phyloP scores from a whole-genome alignment of 176 grass and related monocot genomes.

The Microstegium vimineum region DNA sequence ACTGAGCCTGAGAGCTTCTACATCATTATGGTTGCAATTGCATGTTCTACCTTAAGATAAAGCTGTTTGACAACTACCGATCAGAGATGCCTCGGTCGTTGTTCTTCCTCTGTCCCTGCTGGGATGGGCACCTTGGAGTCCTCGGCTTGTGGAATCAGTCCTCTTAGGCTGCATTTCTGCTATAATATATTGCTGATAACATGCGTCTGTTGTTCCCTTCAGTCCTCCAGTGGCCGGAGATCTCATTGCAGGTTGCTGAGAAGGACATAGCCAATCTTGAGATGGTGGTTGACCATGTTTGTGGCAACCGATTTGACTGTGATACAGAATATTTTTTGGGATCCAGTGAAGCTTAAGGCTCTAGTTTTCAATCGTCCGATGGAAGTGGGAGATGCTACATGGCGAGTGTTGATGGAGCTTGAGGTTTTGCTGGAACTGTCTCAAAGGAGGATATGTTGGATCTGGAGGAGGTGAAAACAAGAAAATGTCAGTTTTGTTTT shows the following conservation, averaged over 20 bases:
- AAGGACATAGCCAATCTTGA: slow-evolving; percentile 61
- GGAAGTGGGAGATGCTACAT: slow-evolving; percentile 74
- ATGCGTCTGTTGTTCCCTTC: slow-evolving; percentile 71
- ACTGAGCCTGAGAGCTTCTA: slow-evolving; percentile 72
- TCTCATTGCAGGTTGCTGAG: slow-evolving; percentile 70
- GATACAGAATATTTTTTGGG: slow-evolving; percentile 87
- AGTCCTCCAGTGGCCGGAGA: slow-evolving; percentile 57
- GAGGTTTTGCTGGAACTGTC: slow-evolving; percentile 40
- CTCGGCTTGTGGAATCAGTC: slow-evolving; percentile 83
- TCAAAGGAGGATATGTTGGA: slow-evolving; percentile 10
- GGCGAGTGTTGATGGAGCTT: slow-evolving; percentile 78
- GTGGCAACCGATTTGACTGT: slow-evolving; percentile 59
- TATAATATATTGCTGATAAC: slow-evolving; percentile 72
- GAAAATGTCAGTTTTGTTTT: not conserved
- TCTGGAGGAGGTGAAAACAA: slow-evolving; percentile 33
- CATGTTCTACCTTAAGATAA: slow-evolving; percentile 77
- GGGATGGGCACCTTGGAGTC: slow-evolving; percentile 96
- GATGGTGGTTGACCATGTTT: slow-evolving; percentile 64
- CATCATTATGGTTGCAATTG: slow-evolving; percentile 46
- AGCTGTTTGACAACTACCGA: slow-evolving; percentile 53
- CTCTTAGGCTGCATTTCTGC: slow-evolving; percentile 72
- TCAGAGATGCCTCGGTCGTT: slow-evolving; percentile 75
- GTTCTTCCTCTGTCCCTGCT: slow-evolving; percentile 86
- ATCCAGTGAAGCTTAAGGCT: slow-evolving; percentile 55
- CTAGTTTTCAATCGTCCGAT: slow-evolving; percentile 60